phyloP scores from a whole-genome alignment of 164 flowering plant genomes.

The Cinnamomum micranthum region DNA sequence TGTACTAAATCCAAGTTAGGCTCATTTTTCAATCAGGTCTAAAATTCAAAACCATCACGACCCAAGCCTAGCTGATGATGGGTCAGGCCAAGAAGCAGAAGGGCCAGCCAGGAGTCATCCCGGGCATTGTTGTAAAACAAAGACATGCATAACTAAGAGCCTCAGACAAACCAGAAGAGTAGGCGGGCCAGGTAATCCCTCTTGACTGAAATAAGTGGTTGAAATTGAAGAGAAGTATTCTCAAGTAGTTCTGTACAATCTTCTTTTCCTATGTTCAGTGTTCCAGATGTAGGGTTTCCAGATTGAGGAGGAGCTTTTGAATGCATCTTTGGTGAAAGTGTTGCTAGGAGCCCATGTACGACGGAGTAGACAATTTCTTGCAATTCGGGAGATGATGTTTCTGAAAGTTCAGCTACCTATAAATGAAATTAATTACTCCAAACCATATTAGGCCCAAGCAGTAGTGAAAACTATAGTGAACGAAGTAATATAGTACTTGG shows the following conservation, averaged over 20 bases:
- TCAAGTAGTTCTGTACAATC: slow-evolving; percentile 64
- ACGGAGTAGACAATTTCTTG: slow-evolving; percentile 66
- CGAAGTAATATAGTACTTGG: not conserved
- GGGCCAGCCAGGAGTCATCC: not conserved
- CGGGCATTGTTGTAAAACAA: not conserved
- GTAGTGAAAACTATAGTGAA: not conserved
- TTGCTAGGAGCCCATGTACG: slow-evolving; percentile 81
- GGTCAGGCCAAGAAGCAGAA: not conserved
- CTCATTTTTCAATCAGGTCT: not conserved
- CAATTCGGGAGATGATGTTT: slow-evolving; percentile 64
- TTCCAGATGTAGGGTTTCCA: slow-evolving; percentile 39
- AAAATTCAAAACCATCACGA: not conserved
- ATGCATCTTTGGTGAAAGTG: slow-evolving; percentile 81
- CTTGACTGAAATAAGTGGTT: slow-evolving; percentile 67
- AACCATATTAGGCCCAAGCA: not conserved
- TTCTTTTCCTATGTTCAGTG: slow-evolving; percentile 34
- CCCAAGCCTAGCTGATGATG: not conserved
- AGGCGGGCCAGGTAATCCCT: slow-evolving; percentile 82
- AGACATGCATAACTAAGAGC: not conserved
- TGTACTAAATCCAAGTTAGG: not conserved
- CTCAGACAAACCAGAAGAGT: slow-evolving; percentile 63
- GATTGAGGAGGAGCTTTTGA: slow-evolving; percentile 52
- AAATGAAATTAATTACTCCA: not conserved
- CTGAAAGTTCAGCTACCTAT: slow-evolving; percentile 86
- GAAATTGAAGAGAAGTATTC: slow-evolving; percentile 68